These are phyloP conservation scores for Tuctoria greenei DNA, from an alignment of 176 grass and related monocot genomes.

Conservation along the genomic window DNA sequence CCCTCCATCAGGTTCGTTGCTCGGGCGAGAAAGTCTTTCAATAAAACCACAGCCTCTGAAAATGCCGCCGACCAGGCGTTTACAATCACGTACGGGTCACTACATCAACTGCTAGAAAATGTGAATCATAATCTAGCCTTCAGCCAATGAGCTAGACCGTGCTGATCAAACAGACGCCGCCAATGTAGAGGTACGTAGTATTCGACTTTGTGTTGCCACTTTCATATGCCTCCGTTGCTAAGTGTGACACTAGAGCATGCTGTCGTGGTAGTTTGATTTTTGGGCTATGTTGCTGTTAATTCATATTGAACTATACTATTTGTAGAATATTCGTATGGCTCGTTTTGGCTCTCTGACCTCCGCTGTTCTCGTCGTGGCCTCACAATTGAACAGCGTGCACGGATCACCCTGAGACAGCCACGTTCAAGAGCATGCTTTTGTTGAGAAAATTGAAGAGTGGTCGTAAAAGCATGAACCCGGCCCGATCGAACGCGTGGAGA, in stretches of 20 bases:
- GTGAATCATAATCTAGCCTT: background rate
- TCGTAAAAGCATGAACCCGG: no score
- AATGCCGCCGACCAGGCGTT: background rate
- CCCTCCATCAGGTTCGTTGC: background rate
- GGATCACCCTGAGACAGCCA: no score
- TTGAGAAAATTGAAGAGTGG: no score
- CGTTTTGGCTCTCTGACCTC: no score
- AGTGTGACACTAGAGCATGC: background rate
- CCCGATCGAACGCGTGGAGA: no score
- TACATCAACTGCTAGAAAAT: background rate
- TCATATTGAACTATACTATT: no score
- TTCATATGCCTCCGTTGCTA: background rate
- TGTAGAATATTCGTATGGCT: no score
- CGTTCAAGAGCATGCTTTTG: no score
- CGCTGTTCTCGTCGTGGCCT: no score
- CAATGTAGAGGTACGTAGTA: background rate
- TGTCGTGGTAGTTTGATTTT: background rate
- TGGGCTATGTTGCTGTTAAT: background rate
- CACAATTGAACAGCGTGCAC: no score
- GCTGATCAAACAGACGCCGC: background rate
- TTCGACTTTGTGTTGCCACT: background rate
- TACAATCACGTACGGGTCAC: background rate
- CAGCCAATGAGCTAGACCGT: background rate
- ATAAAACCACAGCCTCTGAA: background rate
- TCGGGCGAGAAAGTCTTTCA: background rate